Evolutionary conservation across 768 basidiomycete species (phyloP).

Genomic region (Candolleomyces eurysporus): DNA sequence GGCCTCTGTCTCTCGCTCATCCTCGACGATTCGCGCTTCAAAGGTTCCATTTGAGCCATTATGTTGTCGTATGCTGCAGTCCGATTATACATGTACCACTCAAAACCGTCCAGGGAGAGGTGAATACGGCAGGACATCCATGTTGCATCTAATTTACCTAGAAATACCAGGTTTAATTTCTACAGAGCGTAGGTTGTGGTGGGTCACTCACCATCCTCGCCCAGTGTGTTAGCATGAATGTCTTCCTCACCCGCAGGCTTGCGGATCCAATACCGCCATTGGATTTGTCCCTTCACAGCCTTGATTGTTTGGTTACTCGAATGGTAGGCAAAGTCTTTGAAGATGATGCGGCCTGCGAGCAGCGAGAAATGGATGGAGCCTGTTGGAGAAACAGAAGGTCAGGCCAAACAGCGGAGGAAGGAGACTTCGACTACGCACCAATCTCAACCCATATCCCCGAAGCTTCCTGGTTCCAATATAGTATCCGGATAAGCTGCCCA

Average conservation of each 20-base stretch:
- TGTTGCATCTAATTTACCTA: conserved; percentile 16
- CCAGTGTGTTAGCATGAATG: conserved; percentile 47
- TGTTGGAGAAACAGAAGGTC: conserved; percentile 21
- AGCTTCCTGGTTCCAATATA: conserved; percentile 75
- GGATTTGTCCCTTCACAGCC: conserved; percentile 79
- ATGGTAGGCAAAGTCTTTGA: conserved; percentile 87
- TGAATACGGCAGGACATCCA: conserved; percentile 75
- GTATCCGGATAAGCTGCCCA: conserved; percentile 61
- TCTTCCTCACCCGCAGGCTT: conserved; percentile 75
- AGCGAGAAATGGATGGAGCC: conserved; percentile 92
- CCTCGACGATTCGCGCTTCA: conserved; percentile 36
- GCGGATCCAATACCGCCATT: conserved; percentile 95
- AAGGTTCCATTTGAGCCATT: conserved; percentile 64
- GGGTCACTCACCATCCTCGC: conserved; percentile 15
- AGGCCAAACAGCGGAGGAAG: not conserved
- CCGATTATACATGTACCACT: conserved; percentile 91
- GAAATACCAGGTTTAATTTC: conserved; percentile 16
- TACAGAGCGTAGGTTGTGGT: conserved; percentile 25
- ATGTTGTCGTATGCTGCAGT: conserved; percentile 89
- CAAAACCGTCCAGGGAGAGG: conserved; percentile 77
- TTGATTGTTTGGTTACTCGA: conserved; percentile 90
- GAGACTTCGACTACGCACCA: conserved; percentile 40
- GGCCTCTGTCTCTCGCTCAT: conserved; percentile 29
- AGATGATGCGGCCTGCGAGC: conserved; percentile 79
- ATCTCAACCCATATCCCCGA: conserved; percentile 85